These are phyloP conservation scores for Nelumbo lutea DNA, from an alignment of 164 flowering plant genomes.

Conservation along the genomic window DNA sequence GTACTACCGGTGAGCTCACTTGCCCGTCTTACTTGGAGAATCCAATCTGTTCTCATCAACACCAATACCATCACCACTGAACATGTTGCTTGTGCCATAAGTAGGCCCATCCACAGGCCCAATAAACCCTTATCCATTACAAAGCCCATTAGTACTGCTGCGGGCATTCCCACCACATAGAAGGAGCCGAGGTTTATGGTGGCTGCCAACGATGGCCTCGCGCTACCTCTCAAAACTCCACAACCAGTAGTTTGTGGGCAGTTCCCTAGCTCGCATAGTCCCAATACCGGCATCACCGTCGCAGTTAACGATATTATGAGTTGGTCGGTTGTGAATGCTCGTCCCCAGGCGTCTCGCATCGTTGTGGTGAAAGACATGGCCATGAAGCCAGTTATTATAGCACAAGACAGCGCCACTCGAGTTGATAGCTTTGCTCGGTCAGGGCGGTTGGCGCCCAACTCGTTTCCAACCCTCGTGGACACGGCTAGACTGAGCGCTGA, in stretches of 20 bases:
- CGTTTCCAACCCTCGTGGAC: conserved; percentile 58
- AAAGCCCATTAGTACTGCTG: no score
- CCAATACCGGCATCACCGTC: conserved; percentile 48
- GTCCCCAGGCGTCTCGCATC: conserved; percentile 45
- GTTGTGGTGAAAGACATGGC: conserved; percentile 33
- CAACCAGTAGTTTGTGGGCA: conserved; percentile 65
- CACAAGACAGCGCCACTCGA: conserved; percentile 28
- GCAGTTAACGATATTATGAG: conserved; percentile 34
- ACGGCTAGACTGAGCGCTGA: conserved; percentile 45
- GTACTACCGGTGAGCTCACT: not conserved
- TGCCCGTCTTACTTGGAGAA: no score
- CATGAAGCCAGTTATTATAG: conserved; percentile 28
- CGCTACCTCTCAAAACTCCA: conserved; percentile 64
- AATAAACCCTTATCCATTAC: no score
- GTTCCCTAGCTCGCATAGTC: conserved; percentile 68
- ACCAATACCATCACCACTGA: no score
- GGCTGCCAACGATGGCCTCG: conserved; percentile 51
- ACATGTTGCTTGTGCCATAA: no score
- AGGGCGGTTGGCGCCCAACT: conserved; percentile 49
- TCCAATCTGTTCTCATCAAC: no score
- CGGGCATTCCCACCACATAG: conserved; percentile 59
- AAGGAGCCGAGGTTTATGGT: conserved; percentile 53
- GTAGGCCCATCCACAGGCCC: no score
- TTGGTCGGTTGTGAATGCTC: conserved; percentile 38
- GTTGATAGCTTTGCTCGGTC: conserved; percentile 37